phyloP scores from a whole-genome alignment of 148 eudicot genomes.

The Dianthus caryophyllus region DNA sequence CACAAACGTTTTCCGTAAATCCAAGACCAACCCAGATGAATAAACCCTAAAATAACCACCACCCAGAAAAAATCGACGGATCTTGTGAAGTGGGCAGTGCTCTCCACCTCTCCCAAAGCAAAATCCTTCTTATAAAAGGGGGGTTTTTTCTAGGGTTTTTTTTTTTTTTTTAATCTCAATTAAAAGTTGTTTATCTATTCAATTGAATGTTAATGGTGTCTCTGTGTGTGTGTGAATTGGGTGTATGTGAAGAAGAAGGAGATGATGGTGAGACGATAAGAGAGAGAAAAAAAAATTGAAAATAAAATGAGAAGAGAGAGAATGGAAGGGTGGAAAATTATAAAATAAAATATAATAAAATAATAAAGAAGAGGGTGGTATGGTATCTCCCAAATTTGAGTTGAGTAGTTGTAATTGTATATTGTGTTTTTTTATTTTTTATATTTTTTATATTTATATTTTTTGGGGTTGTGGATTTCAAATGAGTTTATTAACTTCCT shows the following conservation, averaged over 20 bases:
- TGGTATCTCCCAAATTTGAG: not conserved
- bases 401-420: not conserved
- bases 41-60: constrained; percentile 6
- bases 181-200: not conserved
- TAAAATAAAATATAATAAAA: not conserved
- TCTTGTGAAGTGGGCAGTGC: not conserved
- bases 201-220: not conserved
- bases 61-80: constrained; percentile 8
- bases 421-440: too few species aligned
- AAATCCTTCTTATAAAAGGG: too few species aligned
- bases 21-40: not conserved
- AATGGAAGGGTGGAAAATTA: constrained; percentile 5
- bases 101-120: not conserved
- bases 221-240: not conserved
- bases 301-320: constrained; percentile 11
- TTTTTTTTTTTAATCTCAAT: too few species aligned
- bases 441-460: too few species aligned
- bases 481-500: not conserved
- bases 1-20: not conserved
- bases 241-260: too few species aligned
- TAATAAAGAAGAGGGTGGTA: too few species aligned
- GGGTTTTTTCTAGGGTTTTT: not conserved
- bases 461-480: constrained; percentile 1
- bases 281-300: not conserved
- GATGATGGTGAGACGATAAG: constrained; percentile 4